Conservation (phyloP, 768 basidiomycete genomes). For the Amanita pallidorosea region DNA sequence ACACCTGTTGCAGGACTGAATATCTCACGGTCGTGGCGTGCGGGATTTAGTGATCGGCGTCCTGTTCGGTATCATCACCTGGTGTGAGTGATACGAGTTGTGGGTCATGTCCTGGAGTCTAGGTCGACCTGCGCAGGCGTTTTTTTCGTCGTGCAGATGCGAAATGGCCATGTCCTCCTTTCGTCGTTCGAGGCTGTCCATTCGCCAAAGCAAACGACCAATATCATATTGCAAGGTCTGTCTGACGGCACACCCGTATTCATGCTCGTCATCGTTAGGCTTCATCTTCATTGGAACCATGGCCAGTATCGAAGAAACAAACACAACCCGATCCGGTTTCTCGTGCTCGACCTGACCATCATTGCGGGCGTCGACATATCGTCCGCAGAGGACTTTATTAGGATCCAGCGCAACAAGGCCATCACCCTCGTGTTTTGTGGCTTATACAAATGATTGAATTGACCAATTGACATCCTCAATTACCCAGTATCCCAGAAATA, state of each 20-base stretch:
- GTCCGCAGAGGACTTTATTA: constrained; percentile 88
- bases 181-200: constrained; percentile 77
- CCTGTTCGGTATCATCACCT: constrained; percentile 82
- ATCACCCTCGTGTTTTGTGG: constrained; percentile 90
- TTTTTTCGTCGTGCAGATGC: constrained; percentile 97
- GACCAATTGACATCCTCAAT: too few species aligned
- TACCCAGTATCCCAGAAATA: too few species aligned
- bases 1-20: constrained; percentile 37
- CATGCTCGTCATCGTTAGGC: too few species aligned
- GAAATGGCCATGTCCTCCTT: constrained; percentile 85
- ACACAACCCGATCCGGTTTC: constrained; percentile 73
- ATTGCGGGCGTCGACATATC: constrained; percentile 92
- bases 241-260: too few species aligned
- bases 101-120: not conserved
- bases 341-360: constrained; percentile 78
- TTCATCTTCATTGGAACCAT: constrained; percentile 95
- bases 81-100: constrained; percentile 41
- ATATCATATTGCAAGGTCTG: constrained; percentile 82
- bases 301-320: constrained; percentile 75
- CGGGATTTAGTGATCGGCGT: constrained; percentile 96
- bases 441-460: too few species aligned
- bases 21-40: constrained; percentile 71
- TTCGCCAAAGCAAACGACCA: constrained; percentile 88
- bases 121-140: constrained; percentile 37
- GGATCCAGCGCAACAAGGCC: constrained; percentile 74